These are phyloP conservation scores for Phytophthora constricta DNA, from an alignment of 352 stramenopile species.

Conservation along the genomic window DNA sequence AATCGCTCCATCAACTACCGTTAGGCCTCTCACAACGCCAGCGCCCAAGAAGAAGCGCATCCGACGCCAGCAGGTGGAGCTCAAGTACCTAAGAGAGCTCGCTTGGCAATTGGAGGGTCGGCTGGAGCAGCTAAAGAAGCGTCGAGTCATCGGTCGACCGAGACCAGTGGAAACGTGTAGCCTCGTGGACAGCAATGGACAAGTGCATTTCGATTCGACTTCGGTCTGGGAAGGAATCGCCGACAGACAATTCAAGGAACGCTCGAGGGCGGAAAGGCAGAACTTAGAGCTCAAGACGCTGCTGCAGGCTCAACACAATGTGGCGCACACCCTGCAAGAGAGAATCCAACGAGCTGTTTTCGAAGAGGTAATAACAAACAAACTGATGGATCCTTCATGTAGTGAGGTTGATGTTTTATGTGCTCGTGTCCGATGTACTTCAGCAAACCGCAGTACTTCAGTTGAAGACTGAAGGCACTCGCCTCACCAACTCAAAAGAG, in stretches of 20 bases:
- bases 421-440: too few relatives aligned
- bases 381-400: too few relatives aligned
- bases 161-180: too few relatives aligned
- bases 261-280: conserved; percentile 33
- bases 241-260: conserved; percentile 33
- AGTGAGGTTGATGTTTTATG: too few relatives aligned
- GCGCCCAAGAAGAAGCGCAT: conserved; percentile 49
- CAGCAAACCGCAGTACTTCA: too few relatives aligned
- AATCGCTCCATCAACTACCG: too few relatives aligned
- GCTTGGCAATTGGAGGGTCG: conserved; percentile 39
- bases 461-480: too few relatives aligned
- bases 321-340: conserved; percentile 43
- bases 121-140: conserved; percentile 24
- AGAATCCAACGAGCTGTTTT: too few relatives aligned
- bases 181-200: not conserved
- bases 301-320: conserved; percentile 43
- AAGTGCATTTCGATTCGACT: too few relatives aligned
- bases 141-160: not conserved
- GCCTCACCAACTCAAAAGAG: too few relatives aligned
- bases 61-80: conserved; percentile 44
- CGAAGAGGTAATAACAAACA: too few relatives aligned
- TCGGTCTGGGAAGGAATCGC: conserved; percentile 45
- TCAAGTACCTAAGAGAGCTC: conserved; percentile 41
- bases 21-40: too few relatives aligned
- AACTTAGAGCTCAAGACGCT: conserved; percentile 38